Evolutionary conservation across 75 land plant genomes (phyloP).

Genomic region (Cunninghamia lanceolata): DNA sequence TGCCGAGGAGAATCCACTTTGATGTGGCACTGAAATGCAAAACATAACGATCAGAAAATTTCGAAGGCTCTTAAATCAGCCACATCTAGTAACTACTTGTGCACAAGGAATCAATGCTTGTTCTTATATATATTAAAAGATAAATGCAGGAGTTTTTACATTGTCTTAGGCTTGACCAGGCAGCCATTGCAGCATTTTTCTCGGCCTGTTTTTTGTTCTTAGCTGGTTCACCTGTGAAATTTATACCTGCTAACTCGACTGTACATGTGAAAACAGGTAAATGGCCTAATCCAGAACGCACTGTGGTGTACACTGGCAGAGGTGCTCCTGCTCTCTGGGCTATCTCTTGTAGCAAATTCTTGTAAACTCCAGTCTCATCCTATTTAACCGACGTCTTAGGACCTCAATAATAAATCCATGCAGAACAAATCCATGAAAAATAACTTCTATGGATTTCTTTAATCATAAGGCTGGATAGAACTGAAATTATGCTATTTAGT

Average conservation of each 20-base stretch:
- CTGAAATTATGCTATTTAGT: neutral
- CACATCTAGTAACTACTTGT: neutral
- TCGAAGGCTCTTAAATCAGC: neutral
- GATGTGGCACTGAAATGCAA: conserved; percentile 26
- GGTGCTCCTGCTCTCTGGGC: conserved; percentile 97
- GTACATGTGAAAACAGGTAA: conserved; percentile 89
- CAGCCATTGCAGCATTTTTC: conserved; percentile 91
- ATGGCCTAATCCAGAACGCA: conserved; percentile 79
- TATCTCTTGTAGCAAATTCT: conserved; percentile 87
- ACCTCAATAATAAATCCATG: neutral
- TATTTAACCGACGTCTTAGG: conserved; percentile 2
- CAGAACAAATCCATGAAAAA: neutral
- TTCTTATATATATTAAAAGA: neutral
- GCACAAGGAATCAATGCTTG: neutral
- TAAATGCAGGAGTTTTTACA: conserved; percentile 36
- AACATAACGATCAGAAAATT: conserved; percentile 19
- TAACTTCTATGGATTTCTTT: too few relatives aligned
- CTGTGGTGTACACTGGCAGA: conserved; percentile 70
- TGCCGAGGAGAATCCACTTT: conserved; percentile 42
- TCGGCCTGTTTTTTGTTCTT: conserved; percentile 96
- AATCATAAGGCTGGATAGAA: neutral
- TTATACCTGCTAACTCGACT: conserved; percentile 76
- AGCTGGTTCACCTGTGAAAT: conserved; percentile 83
- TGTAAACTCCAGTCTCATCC: conserved; percentile 91
- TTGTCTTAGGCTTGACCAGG: conserved; percentile 81